These are phyloP conservation scores for Fraxinus paxiana DNA, from an alignment of 305 asterid species.

Conservation along the genomic window DNA sequence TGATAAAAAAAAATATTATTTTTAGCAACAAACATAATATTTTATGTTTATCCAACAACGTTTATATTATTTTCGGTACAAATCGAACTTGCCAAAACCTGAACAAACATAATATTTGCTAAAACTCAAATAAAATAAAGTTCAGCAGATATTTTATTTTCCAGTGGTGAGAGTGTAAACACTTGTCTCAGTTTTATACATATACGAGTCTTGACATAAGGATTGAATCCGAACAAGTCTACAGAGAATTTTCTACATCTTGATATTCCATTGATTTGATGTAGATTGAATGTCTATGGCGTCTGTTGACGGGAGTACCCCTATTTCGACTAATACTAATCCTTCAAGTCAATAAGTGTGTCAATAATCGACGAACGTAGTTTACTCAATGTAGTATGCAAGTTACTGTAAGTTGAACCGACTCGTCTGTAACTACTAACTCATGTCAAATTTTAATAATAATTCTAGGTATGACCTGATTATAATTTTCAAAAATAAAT, in stretches of 20 bases:
- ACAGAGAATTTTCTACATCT: not conserved
- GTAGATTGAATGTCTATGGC: not conserved
- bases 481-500: no score
- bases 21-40: not conserved
- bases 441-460: not conserved
- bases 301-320: not conserved
- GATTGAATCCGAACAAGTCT: not conserved
- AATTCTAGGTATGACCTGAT: not conserved
- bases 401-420: not conserved
- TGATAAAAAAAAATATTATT: not conserved
- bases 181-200: not conserved
- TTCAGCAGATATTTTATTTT: not conserved
- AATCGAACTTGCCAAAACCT: not conserved
- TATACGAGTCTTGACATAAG: not conserved
- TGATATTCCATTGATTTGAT: not conserved
- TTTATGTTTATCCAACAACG: not conserved
- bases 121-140: slow-evolving; percentile 2
- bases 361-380: not conserved
- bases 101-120: not conserved
- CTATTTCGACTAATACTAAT: not conserved
- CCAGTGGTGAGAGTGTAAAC: not conserved
- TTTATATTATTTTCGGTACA: not conserved
- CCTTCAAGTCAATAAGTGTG: not conserved
- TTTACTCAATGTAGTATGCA: not conserved
- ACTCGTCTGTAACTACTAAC: not conserved